Percentiles rank a stretch among this genome's conserved stretches.
phyloP scores from a whole-genome alignment of 148 eudicot genomes.

The Vaccinium myrtillus region DNA sequence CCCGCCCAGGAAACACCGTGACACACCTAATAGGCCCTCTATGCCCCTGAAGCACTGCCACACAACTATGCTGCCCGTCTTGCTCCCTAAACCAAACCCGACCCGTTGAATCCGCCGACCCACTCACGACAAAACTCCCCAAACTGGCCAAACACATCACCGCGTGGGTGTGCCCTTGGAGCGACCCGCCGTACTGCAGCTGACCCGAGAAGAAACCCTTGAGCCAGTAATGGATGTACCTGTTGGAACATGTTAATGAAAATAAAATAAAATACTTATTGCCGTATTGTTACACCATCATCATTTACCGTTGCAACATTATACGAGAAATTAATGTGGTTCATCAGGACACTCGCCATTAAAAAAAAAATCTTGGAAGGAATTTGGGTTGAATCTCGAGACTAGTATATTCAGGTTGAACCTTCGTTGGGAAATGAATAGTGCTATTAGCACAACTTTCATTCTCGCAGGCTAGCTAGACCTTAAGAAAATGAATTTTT shows the following conservation, averaged over 20 bases:
- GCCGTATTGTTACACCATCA: too few relatives aligned
- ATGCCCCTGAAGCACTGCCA: slow-evolving; percentile 41
- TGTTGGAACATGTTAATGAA: not conserved
- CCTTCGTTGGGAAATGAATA: too few relatives aligned
- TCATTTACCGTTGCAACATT: too few relatives aligned
- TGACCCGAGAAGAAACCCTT: slow-evolving; percentile 43
- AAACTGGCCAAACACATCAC: slow-evolving; percentile 39
- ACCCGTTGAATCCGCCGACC: slow-evolving; percentile 40
- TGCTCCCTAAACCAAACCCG: slow-evolving; percentile 38
- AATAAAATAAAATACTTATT: not conserved
- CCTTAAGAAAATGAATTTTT: too few relatives aligned
- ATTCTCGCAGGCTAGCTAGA: too few relatives aligned
- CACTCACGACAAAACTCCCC: slow-evolving; percentile 30
- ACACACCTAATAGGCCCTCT: slow-evolving; percentile 38
- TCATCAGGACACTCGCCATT: too few relatives aligned
- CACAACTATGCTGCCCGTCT: slow-evolving; percentile 34
- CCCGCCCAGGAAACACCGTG: slow-evolving; percentile 19
- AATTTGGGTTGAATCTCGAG: too few relatives aligned
- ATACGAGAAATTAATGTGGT: too few relatives aligned
- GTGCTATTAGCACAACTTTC: too few relatives aligned
- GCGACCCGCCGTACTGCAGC: slow-evolving; percentile 36
- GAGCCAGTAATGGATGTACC: slow-evolving; percentile 40
- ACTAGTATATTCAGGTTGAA: too few relatives aligned
- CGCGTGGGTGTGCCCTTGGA: slow-evolving; percentile 45
- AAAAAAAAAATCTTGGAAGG: too few relatives aligned